Evolutionary conservation across 2,329 filamentous ascomycete species (phyloP).

Genomic region (Phialocephala sp.): DNA sequence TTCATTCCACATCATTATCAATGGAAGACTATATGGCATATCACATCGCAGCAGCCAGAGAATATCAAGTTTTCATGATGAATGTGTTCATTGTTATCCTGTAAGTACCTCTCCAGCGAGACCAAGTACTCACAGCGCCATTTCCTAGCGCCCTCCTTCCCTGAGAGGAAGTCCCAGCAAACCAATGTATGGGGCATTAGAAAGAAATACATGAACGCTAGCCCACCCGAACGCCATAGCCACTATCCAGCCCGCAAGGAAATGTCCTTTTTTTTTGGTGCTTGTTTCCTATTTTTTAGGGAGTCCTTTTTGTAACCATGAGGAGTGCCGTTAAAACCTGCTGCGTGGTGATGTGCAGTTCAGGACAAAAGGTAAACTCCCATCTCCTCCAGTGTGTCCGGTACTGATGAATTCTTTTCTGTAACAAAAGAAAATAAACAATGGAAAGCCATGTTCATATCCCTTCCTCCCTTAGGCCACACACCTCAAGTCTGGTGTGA

Average conservation of each 20-base stretch:
- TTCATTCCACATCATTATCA: background rate
- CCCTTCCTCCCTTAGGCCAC: slow-evolving; percentile 7
- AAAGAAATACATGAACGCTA: background rate
- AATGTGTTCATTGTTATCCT: background rate
- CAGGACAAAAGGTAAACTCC: slow-evolving; percentile 6
- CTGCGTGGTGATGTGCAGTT: background rate
- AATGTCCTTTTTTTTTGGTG: slow-evolving; percentile 1
- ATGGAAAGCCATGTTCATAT: slow-evolving; percentile 3
- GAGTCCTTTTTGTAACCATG: slow-evolving; percentile 8
- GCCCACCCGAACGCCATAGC: background rate
- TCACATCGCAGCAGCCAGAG: background rate
- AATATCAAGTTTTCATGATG: background rate
- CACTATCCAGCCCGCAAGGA: background rate
- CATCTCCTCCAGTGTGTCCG: slow-evolving; percentile 4
- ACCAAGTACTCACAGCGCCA: background rate
- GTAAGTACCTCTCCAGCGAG: background rate
- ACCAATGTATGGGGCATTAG: background rate
- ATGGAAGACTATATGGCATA: background rate
- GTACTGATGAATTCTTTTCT: background rate
- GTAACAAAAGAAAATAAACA: background rate
- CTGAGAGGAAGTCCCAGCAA: slow-evolving; percentile 9
- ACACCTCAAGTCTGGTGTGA: slow-evolving; percentile 1
- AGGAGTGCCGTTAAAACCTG: slow-evolving; percentile 7
- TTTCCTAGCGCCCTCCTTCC: slow-evolving; percentile 9
- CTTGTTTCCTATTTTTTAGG: background rate